Evolutionary conservation across 768 basidiomycete genomes (phyloP).

Genomic region (Pisolithus tinctorius): DNA sequence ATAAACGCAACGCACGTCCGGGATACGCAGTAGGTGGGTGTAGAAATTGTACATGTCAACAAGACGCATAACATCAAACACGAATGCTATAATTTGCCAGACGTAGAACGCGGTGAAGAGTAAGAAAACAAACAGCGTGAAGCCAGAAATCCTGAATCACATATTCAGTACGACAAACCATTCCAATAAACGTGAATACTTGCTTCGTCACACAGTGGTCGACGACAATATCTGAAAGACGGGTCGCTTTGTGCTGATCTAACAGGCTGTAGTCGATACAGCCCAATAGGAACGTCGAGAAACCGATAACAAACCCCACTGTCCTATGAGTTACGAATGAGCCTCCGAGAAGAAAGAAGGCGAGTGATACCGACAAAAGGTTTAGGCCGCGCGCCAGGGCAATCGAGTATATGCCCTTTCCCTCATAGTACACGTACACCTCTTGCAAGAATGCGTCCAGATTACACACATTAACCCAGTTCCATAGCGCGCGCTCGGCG

Average conservation of each 20-base stretch:
- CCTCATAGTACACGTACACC: conserved; percentile 93
- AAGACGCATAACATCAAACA: conserved; percentile 66
- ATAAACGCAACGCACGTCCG: conserved; percentile 64
- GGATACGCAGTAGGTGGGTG: conserved; percentile 87
- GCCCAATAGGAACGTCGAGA: conserved; percentile 92
- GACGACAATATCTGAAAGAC: conserved; percentile 77
- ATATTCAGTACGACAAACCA: conserved; percentile 8
- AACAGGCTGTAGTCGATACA: conserved; percentile 91
- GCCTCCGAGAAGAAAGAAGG: conserved; percentile 8
- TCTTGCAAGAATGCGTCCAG: conserved; percentile 93
- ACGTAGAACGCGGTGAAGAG: conserved; percentile 82
- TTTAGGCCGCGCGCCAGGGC: conserved; percentile 88
- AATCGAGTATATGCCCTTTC: conserved; percentile 95
- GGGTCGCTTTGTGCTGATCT: conserved; percentile 55
- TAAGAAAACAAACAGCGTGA: conserved; percentile 77
- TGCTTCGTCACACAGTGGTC: conserved; percentile 80
- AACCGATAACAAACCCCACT: conserved; percentile 95
- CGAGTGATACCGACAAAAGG: conserved; percentile 69
- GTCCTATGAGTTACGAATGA: conserved; percentile 54
- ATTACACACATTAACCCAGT: conserved; percentile 99
- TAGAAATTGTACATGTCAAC: conserved; percentile 96
- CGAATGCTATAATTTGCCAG: conserved; percentile 83
- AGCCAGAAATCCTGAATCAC: conserved; percentile 65
- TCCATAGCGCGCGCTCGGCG: conserved; percentile 92
- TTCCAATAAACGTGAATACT: conserved; percentile 17